Percentiles rank a stretch among this genome's conserved stretches.
Conservation (phyloP, 2,329 filamentous ascomycete species). For the Aureobasidium uvarum region DNA sequence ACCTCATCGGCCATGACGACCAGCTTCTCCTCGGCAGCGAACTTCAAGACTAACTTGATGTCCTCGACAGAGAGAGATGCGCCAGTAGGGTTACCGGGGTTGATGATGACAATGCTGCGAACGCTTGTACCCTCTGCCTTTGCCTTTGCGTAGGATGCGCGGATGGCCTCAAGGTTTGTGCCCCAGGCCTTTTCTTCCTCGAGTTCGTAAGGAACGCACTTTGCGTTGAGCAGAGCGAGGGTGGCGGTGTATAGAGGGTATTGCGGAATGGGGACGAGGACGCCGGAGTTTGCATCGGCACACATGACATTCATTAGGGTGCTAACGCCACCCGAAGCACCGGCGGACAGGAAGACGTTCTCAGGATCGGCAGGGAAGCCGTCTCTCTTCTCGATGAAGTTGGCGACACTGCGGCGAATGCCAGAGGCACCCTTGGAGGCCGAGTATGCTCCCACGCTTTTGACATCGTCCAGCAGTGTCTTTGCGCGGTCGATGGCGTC, state of each 20-base stretch:
- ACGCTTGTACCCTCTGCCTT: constrained; percentile 77
- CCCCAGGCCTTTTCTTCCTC: constrained; percentile 86
- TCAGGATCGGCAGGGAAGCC: constrained; percentile 78
- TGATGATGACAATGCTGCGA: constrained; percentile 93
- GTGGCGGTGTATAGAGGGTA: constrained; percentile 98
- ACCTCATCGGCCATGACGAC: constrained; percentile 96
- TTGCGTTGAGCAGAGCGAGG: constrained; percentile 78
- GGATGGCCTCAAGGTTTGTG: constrained; percentile 78
- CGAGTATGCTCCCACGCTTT: constrained; percentile 94
- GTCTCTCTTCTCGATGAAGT: constrained; percentile 86
- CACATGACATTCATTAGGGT: constrained; percentile 89
- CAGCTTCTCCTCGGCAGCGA: constrained; percentile 79
- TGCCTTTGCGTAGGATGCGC: constrained; percentile 69
- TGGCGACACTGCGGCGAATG: constrained; percentile 85
- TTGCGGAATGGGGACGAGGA: constrained; percentile 94
- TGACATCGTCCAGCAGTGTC: constrained; percentile 75
- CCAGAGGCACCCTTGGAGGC: constrained; percentile 84
- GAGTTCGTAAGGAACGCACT: constrained; percentile 88
- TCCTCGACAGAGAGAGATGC: constrained; percentile 77
- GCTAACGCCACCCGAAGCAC: constrained; percentile 92
- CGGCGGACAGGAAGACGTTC: constrained; percentile 85
- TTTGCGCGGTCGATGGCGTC: constrained; percentile 85
- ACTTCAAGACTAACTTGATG: constrained; percentile 79
- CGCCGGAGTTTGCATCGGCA: constrained; percentile 69
- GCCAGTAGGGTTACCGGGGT: constrained; percentile 96